phyloP scores from a whole-genome alignment of 1,284 basidiomycete genomes.

The Sanghuangporus baumii region DNA sequence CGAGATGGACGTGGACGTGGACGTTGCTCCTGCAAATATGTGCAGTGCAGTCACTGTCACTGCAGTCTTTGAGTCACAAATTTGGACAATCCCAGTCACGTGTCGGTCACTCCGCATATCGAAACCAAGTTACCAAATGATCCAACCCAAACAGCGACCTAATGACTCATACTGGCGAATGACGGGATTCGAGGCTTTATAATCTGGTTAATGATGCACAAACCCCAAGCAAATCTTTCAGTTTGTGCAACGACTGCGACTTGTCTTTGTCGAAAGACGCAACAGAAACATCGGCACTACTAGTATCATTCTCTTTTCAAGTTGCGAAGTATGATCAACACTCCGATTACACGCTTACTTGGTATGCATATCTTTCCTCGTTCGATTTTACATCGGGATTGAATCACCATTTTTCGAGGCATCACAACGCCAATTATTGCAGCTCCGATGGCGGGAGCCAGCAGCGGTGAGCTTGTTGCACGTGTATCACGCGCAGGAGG shows the following conservation, averaged over 20 bases:
- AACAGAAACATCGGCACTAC: too few species aligned
- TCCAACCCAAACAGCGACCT: too few species aligned
- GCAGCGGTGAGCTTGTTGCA: slow-evolving; percentile 57
- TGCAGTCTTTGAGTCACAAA: too few species aligned
- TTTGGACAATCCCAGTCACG: background rate
- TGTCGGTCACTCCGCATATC: background rate
- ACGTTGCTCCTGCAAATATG: background rate
- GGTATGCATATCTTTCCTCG: slow-evolving; percentile 21
- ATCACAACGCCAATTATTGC: slow-evolving; percentile 53
- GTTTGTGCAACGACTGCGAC: too few species aligned
- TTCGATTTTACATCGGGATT: background rate
- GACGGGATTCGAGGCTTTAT: too few species aligned
- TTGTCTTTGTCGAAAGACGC: too few species aligned
- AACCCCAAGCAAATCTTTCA: too few species aligned
- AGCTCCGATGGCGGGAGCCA: slow-evolving; percentile 64
- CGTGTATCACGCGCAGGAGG: slow-evolving; percentile 59
- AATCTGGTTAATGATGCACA: too few species aligned
- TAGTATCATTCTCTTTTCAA: too few species aligned
- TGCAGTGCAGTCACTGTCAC: background rate
- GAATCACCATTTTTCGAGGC: slow-evolving; percentile 29
- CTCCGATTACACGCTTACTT: slow-evolving; percentile 32
- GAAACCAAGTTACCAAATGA: background rate
- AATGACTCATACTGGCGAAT: too few species aligned
- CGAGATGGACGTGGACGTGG: background rate
- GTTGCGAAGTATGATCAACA: slow-evolving; percentile 24